Evolutionary conservation across 2,329 filamentous ascomycete species (phyloP), one percentile per base, ranked within the genome.

Genomic region (Penicillium crustosum): DNA sequence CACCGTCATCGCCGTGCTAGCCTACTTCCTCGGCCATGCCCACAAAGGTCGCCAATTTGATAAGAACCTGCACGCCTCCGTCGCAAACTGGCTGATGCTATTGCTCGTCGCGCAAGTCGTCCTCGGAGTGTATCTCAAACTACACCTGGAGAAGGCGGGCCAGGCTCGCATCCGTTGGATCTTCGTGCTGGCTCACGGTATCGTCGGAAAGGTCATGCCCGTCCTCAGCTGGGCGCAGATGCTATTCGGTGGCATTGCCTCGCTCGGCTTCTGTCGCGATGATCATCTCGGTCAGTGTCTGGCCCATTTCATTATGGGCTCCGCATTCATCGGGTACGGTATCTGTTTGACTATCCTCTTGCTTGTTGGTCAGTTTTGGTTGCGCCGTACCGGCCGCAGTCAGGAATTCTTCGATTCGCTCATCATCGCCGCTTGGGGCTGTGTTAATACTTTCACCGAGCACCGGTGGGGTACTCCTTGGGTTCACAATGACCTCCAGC

Each of bases 221-320:
- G 77, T 97, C 3, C 82, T 92, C 1, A 85, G 89, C 27, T 99
- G 94, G 94, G 83, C 88, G 6, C 94, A 99, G 79, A 95, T 99
- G 87, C 73, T 99, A 7, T 96, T 99, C 75, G 94, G 94, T 50
- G 94, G 92, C 39, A 97, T 99, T 69, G 93, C 93, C 0, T 83
- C 90, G 4, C 81, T 96, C 55, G 94, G 94, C 23, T 97, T 96
- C 80, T 99, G 94, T 75, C 89, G 91, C 65, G 91, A 83, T 53
- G 93, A 97, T 57, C 93, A 99, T 71, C 75, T 92, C 1, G 93
- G 93, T 33, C 94, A 99, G 75, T 99, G 94, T 76, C 78, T 90
- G 42, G 94, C 94, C 1, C 94, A 99, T 75, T 99, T 97, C 76
- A 99, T 97, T 75, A 99, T 99, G 94, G 94, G 94, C 44, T 89